Base-by-base conservation (phyloP, 345 rosid genomes). In the Dovyalis caffra region DNA sequence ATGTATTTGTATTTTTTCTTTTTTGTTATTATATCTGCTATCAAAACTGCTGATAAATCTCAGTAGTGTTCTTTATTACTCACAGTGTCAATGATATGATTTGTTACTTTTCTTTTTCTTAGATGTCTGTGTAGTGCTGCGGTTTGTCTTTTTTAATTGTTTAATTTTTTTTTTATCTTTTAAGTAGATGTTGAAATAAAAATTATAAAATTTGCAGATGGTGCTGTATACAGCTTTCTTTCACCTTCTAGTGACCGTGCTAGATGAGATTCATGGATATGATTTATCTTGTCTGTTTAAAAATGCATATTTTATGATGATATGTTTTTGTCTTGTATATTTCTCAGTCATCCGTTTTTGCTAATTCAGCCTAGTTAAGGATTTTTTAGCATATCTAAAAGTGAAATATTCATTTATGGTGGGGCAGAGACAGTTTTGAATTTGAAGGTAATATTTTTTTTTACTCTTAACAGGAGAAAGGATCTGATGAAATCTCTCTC, bases 401-500 rank as follows among this genome's bases (percentile, higher is more conserved):
- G 61, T 56, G 12, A 56, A 23, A 10, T 23, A 56, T 56, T 56
- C 61, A 56, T 56, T n/a, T 23, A 56, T 10, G 12, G 26, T 23
- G 14, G 7, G 14, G 0, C 26, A 56, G n/a, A n/a, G n/a, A n/a
- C n/a, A 3, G 28, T 28, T 56, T 23, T 56, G 28, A n/a, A n/a
- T n/a, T 49, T 49, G 8, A 49, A 23, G 61, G 61, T 56, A 28
- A 23, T n/a, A n/a, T 56, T 12, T 56, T 56, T 3, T 56, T 56
- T 56, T 23, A 25, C 61, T 56, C n/a, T 56, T 9, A 56, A 56
- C 60, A 90, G 94, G 92, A 90, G 67, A 90, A 88, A 78, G 92
- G 92, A 2, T 83, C 90, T 20, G 79, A 15, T 71, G 92, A 88
- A 78, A 87, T 90, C 69, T 85, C 81, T 43, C 89, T 88, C 80